Evolutionary conservation across 2,329 filamentous ascomycete genomes (phyloP).

Genomic region (Lizonia empirigonia): DNA sequence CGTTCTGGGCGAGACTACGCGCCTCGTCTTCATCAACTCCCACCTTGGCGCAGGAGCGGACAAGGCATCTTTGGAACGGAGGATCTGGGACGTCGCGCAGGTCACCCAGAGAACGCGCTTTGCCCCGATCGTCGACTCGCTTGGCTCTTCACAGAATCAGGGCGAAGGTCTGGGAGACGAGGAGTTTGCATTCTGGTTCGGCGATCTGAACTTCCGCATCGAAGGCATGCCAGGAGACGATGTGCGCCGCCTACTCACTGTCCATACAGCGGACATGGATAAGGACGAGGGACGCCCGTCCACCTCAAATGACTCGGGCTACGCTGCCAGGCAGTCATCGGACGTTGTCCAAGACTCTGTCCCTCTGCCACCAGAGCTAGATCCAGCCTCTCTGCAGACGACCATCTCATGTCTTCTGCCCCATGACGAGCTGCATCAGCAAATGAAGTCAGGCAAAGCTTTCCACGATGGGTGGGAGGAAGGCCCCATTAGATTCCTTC

Average conservation of each 20-base stretch:
- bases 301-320: slow-evolving; percentile 28
- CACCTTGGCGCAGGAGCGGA: slow-evolving; percentile 90
- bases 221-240: slow-evolving; percentile 89
- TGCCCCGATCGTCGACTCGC: slow-evolving; percentile 69
- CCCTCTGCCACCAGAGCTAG: slow-evolving; percentile 60
- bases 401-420: slow-evolving; percentile 85
- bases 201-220: slow-evolving; percentile 92
- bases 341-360: slow-evolving; percentile 23
- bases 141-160: slow-evolving; percentile 62
- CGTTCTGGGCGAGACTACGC: slow-evolving; percentile 86
- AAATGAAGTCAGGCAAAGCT: slow-evolving; percentile 75
- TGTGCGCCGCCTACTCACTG: slow-evolving; percentile 79
- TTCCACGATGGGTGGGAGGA: slow-evolving; percentile 94
- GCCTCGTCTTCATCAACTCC: slow-evolving; percentile 86
- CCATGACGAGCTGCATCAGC: slow-evolving; percentile 82
- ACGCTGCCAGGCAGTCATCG: slow-evolving; percentile 25
- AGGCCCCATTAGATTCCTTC: slow-evolving; percentile 84
- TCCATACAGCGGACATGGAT: slow-evolving; percentile 78
- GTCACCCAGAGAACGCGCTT: slow-evolving; percentile 79
- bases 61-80: slow-evolving; percentile 74
- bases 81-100: slow-evolving; percentile 88
- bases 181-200: slow-evolving; percentile 95
- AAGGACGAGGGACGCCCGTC: slow-evolving; percentile 20
- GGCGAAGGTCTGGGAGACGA: slow-evolving; percentile 83
- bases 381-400: slow-evolving; percentile 85